phyloP scores from a whole-genome alignment of 176 grass and related monocot species.

The Juncus effusus region DNA sequence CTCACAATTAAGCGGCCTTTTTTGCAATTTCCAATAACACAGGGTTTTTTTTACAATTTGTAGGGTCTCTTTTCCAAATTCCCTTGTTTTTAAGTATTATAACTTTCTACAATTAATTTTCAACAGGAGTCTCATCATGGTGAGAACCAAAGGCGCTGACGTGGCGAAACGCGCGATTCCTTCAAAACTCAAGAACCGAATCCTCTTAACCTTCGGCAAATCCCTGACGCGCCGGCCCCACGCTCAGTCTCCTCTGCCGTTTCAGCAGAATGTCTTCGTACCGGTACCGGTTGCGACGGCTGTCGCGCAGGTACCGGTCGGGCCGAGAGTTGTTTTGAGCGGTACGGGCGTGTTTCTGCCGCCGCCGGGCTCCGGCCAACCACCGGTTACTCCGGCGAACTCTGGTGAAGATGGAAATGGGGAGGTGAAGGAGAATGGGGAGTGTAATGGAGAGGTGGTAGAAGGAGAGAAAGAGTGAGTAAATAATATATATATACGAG shows the following conservation, averaged over 20 bases:
- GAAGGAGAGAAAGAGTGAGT: not conserved
- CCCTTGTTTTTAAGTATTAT: no score
- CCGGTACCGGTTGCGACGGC: conserved; percentile 4
- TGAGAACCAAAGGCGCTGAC: conserved; percentile 15
- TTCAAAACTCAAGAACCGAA: conserved; percentile 12
- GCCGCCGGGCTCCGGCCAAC: conserved; percentile 2
- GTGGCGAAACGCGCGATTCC: conserved; percentile 26
- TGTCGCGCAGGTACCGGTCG: not conserved
- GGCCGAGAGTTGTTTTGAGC: not conserved
- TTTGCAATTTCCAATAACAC: no score
- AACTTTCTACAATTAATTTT: not conserved
- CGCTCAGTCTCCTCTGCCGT: conserved; percentile 19
- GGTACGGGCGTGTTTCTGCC: conserved; percentile 28
- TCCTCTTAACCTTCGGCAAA: conserved; percentile 29
- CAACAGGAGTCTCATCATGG: conserved; percentile 24
- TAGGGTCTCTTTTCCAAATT: no score
- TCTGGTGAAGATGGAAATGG: conserved; percentile 5
- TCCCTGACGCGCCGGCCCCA: conserved; percentile 24
- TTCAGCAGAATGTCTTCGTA: not conserved
- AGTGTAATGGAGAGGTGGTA: not conserved
- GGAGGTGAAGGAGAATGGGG: not conserved
- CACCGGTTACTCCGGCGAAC: not conserved
- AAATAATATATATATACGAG: not conserved
- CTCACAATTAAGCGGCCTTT: no score
- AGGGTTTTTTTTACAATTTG: no score